phyloP scores from a whole-genome alignment of 1,139 yeast genomes.

The Spathaspora sp. region DNA sequence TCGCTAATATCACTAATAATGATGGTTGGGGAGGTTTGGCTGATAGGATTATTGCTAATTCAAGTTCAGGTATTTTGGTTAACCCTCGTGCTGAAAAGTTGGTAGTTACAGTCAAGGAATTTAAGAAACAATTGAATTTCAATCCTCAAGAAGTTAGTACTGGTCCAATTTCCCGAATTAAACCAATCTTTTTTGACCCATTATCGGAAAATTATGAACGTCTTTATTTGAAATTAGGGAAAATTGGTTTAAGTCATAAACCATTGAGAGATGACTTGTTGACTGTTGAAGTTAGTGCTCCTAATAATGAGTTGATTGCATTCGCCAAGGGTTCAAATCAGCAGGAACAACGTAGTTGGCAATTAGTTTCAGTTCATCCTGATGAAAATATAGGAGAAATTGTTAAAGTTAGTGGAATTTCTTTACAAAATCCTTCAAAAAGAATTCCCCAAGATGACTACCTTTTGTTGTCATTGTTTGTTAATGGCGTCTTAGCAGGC shows the following conservation, averaged over 20 bases:
- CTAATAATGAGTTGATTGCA: slow-evolving; percentile 47
- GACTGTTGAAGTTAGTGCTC: slow-evolving; percentile 49
- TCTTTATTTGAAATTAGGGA: slow-evolving; percentile 57
- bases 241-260: slow-evolving; percentile 37
- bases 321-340: slow-evolving; percentile 74
- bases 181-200: slow-evolving; percentile 65
- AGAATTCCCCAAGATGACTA: slow-evolving; percentile 50
- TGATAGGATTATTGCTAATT: slow-evolving; percentile 75
- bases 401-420: slow-evolving; percentile 58
- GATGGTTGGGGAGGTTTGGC: slow-evolving; percentile 91
- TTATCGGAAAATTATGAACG: slow-evolving; percentile 60
- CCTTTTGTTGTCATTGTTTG: slow-evolving; percentile 57
- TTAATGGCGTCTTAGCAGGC: slow-evolving; percentile 64
- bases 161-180: slow-evolving; percentile 59
- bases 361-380: slow-evolving; percentile 73
- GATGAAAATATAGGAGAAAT: slow-evolving; percentile 75
- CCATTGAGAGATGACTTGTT: slow-evolving; percentile 36
- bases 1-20: slow-evolving; percentile 32
- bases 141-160: background rate
- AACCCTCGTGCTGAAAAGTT: slow-evolving; percentile 80
- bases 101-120: slow-evolving; percentile 71
- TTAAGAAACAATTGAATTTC: slow-evolving; percentile 51
- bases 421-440: slow-evolving; percentile 31
- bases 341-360: slow-evolving; percentile 56
- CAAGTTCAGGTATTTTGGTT: slow-evolving; percentile 75